Percentiles rank a stretch among this genome's conserved stretches.
Evolutionary conservation across 352 stramenopile species (phyloP).

Genomic region (Phytophthora colocasiae): DNA sequence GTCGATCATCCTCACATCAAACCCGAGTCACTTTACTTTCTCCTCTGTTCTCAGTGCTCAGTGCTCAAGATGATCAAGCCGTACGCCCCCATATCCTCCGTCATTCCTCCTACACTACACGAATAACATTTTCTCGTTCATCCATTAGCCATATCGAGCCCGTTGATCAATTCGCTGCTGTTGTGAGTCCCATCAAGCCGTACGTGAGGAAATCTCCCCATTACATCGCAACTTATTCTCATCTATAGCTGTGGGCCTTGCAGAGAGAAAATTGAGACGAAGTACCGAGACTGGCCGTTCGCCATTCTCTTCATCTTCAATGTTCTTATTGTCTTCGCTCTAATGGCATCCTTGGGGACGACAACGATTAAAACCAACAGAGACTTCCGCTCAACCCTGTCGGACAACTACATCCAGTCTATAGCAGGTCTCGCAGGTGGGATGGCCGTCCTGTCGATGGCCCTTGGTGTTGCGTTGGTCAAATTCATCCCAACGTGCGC

Average conservation of each 20-base stretch:
- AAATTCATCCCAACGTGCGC: constrained; percentile 71
- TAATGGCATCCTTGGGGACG: not conserved
- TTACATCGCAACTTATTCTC: not conserved
- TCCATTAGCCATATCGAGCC: constrained; percentile 1
- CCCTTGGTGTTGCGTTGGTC: constrained; percentile 54
- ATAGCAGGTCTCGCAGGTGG: not conserved
- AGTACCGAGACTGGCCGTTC: constrained; percentile 74
- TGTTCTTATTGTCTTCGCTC: constrained; percentile 26
- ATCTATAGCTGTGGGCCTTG: not conserved
- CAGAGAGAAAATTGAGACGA: not conserved
- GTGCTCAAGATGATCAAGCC: constrained; percentile 11
- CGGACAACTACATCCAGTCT: constrained; percentile 3
- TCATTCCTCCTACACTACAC: not conserved
- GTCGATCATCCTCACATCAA: not conserved
- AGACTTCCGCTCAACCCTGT: not conserved
- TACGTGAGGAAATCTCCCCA: not conserved
- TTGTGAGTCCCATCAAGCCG: constrained; percentile 10
- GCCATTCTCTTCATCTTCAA: constrained; percentile 73
- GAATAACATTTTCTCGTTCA: not conserved
- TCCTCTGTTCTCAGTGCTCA: no score
- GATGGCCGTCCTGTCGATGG: constrained; percentile 6
- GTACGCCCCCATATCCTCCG: not conserved
- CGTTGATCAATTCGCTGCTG: not conserved
- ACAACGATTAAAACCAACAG: constrained; percentile 2
- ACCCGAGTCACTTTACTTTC: not conserved